Base-by-base conservation (phyloP, 768 basidiomycete genomes). In the Trametes villosa region DNA sequence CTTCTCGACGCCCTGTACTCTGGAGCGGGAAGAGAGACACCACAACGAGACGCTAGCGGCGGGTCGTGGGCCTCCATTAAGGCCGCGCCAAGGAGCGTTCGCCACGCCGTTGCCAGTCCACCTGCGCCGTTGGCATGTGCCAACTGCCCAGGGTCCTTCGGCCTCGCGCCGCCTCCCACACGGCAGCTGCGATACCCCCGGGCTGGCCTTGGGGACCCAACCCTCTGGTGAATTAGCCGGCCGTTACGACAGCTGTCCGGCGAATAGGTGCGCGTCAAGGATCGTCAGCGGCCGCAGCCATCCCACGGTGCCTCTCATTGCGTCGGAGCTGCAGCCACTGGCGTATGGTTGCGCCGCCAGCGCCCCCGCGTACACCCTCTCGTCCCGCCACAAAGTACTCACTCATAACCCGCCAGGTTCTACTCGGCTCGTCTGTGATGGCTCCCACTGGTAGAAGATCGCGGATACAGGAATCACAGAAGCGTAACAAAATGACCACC, bases 231-330 rank as follows among this genome's bases (percentile, higher is more conserved):
- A 30, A 30, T 30, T 48, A 48, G 46, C 46, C 46, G 46, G 46
- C 46, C 27, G 46, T n/a, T 20, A 29, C 26, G 46, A 30, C 46
- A 30, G 46, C 17, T 30, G 46, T 48, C 22, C 46, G 46, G 46
- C 46, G 46, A 48, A 48, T 48, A 48, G 46, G 46, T 48, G 27
- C 26, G 46, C 46, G 29, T 48, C 46, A 18, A 31, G 15, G 46
- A 48, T 48, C 27, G 29, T 30, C 46, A 30, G 46, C n/a, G n/a
- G n/a, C 46, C 22, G 22, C 46, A 4, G 15, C 46, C 46, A 29
- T 48, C 46, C 46, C 46, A 48, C 46, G 46, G 13, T 48, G 46
- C 29, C 27, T 30, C 46, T 31, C 46, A 29, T 48, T 27, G 46
- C 46, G 15, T n/a, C 46, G 46, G 46, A 30, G 46, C 27, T 29